Percentiles rank a stretch among this genome's conserved stretches.
Evolutionary conservation across 2,329 filamentous ascomycete genomes (phyloP).

Genomic region (Aspergillus jensenii): DNA sequence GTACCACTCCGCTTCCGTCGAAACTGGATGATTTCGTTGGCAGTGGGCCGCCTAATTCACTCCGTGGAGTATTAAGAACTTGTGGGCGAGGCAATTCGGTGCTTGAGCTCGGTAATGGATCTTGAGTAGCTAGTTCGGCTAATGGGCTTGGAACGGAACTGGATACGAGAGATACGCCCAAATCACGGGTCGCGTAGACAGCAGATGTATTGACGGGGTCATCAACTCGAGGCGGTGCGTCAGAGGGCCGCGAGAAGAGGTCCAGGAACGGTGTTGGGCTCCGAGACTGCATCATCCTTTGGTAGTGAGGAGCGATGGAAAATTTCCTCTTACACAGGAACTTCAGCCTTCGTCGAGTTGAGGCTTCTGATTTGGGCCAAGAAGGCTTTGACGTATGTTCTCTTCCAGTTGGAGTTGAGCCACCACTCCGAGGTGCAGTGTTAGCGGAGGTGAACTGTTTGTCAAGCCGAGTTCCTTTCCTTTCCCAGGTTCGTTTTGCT

Average conservation of each 20-base stretch:
- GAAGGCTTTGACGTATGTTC: slow-evolving; percentile 33
- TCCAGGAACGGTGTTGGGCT: slow-evolving; percentile 60
- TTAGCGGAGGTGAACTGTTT: slow-evolving; percentile 12
- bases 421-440: slow-evolving; percentile 47
- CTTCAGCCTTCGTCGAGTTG: slow-evolving; percentile 59
- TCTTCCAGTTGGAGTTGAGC: slow-evolving; percentile 47
- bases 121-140: slow-evolving; percentile 33
- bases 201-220: slow-evolving; percentile 25
- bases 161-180: slow-evolving; percentile 45
- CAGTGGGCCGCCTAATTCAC: slow-evolving; percentile 3
- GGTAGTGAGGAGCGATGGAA: slow-evolving; percentile 63
- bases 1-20: slow-evolving; percentile 28
- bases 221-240: slow-evolving; percentile 24
- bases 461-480: slow-evolving; percentile 38
- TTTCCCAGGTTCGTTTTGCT: slow-evolving; percentile 61
- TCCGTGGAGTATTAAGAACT: slow-evolving; percentile 17
- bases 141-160: slow-evolving; percentile 41
- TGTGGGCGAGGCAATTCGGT: slow-evolving; percentile 40
- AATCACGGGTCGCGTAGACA: slow-evolving; percentile 44
- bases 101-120: slow-evolving; percentile 23
- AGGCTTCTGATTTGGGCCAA: slow-evolving; percentile 60
- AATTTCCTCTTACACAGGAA: slow-evolving; percentile 62
- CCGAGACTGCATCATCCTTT: slow-evolving; percentile 59
- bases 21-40: slow-evolving; percentile 18
- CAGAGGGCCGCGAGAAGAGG: slow-evolving; percentile 33